These are phyloP conservation scores for Kwoniella dejecticola DNA, from an alignment of 768 basidiomycete species.

Conservation along the genomic window DNA sequence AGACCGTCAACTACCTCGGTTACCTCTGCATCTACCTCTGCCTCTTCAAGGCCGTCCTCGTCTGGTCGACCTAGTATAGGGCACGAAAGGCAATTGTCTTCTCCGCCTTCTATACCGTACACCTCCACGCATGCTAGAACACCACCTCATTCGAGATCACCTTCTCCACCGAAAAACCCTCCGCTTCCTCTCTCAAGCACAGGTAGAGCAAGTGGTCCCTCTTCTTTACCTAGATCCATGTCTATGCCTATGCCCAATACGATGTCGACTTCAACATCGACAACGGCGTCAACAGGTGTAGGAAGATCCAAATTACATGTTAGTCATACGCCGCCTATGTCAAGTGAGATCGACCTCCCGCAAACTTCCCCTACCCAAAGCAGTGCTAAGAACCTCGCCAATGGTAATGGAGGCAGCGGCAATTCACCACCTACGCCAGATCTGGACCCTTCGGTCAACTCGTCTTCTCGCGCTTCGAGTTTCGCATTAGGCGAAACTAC, in stretches of 20 bases:
- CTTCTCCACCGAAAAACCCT: constrained; percentile 1
- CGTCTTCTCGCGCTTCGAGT: constrained; percentile 4
- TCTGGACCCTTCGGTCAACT: constrained; percentile 5
- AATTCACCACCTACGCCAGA: constrained; percentile 21
- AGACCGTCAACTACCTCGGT: not conserved
- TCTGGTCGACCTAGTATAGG: not conserved
- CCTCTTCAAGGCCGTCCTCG: not conserved
- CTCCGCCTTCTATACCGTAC: constrained; percentile 4
- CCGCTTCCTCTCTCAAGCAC: not conserved
- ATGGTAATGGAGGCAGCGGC: not conserved
- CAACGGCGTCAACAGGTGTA: not conserved
- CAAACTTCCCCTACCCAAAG: not conserved
- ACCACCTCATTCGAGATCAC: constrained; percentile 11
- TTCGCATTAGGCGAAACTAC: constrained; percentile 14
- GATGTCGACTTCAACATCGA: not conserved
- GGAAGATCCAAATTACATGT: constrained; percentile 15
- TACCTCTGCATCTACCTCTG: too few species aligned
- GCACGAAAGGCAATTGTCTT: constrained; percentile 1
- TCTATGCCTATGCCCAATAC: constrained; percentile 10
- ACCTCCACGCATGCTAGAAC: constrained; percentile 2
- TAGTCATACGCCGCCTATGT: constrained; percentile 12
- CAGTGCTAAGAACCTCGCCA: not conserved
- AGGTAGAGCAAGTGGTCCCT: not conserved
- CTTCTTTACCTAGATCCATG: constrained; percentile 6
- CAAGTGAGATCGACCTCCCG: constrained; percentile 1